Evolutionary conservation across 2,329 filamentous ascomycete genomes (phyloP).

Genomic region (Gaeumannomyces tritici): DNA sequence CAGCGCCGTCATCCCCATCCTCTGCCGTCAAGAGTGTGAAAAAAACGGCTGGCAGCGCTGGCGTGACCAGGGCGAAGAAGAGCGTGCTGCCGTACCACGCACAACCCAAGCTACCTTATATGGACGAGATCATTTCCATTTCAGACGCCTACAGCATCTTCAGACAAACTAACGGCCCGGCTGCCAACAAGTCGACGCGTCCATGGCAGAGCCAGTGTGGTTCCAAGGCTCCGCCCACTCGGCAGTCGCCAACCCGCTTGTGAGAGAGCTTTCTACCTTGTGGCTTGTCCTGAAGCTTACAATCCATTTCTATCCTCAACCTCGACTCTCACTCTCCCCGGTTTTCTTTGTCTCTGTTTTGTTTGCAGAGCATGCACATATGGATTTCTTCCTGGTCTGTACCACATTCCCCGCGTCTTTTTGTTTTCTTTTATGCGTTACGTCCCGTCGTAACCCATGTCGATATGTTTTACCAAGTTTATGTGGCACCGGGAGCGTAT

Average conservation of each 20-base stretch:
- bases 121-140: constrained; percentile 26
- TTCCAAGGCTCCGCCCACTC: neutral
- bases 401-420: neutral
- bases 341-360: neutral
- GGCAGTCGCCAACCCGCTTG: neutral
- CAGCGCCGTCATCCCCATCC: neutral
- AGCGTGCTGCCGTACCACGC: constrained; percentile 26
- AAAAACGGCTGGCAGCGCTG: neutral
- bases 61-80: constrained; percentile 6
- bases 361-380: neutral
- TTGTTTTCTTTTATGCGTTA: neutral
- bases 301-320: neutral
- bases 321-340: neutral
- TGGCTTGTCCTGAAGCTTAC: neutral
- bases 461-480: neutral
- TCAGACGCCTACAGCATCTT: constrained; percentile 20
- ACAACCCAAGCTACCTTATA: constrained; percentile 25
- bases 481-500: neutral
- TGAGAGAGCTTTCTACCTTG: neutral
- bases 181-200: neutral
- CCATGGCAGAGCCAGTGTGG: constrained; percentile 2
- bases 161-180: neutral
- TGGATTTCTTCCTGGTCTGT: neutral
- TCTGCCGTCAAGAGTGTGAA: neutral
- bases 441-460: neutral